Evolutionary conservation across 2,329 filamentous ascomycete genomes (phyloP).

Genomic region (Pseudocercospora fijiensis): DNA sequence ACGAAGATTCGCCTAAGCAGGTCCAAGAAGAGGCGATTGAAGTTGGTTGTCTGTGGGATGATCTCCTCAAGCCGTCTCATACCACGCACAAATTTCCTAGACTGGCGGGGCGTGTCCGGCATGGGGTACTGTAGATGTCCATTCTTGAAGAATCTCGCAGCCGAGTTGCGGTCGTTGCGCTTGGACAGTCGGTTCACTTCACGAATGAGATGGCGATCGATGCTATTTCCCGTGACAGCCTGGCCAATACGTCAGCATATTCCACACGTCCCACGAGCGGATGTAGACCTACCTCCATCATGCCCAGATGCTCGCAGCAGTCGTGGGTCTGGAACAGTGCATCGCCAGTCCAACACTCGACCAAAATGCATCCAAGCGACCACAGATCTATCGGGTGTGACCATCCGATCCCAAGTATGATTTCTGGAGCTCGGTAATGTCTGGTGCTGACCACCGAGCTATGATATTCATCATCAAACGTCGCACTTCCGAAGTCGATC

Average conservation of each 20-base stretch:
- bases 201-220: slow-evolving; percentile 37
- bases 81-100: slow-evolving; percentile 65
- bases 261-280: background rate
- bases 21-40: slow-evolving; percentile 64
- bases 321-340: slow-evolving; percentile 68
- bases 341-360: slow-evolving; percentile 68
- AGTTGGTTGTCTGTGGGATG: slow-evolving; percentile 56
- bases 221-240: slow-evolving; percentile 36
- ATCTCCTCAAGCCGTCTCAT: slow-evolving; percentile 64
- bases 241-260: slow-evolving; percentile 10
- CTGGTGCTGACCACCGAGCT: slow-evolving; percentile 66
- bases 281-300: slow-evolving; percentile 57
- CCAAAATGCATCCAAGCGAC: slow-evolving; percentile 68
- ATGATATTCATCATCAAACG: slow-evolving; percentile 68
- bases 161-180: slow-evolving; percentile 34
- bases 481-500: slow-evolving; percentile 67
- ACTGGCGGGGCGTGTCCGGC: slow-evolving; percentile 61
- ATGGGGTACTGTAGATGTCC: slow-evolving; percentile 64
- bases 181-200: slow-evolving; percentile 34
- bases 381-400: slow-evolving; percentile 68
- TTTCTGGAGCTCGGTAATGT: slow-evolving; percentile 66
- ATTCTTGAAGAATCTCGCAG: slow-evolving; percentile 36
- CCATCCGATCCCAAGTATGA: slow-evolving; percentile 67
- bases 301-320: slow-evolving; percentile 66
- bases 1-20: slow-evolving; percentile 63